phyloP scores from a whole-genome alignment of 495 filamentous ascomycete genomes.

The Xylaria scruposa region DNA sequence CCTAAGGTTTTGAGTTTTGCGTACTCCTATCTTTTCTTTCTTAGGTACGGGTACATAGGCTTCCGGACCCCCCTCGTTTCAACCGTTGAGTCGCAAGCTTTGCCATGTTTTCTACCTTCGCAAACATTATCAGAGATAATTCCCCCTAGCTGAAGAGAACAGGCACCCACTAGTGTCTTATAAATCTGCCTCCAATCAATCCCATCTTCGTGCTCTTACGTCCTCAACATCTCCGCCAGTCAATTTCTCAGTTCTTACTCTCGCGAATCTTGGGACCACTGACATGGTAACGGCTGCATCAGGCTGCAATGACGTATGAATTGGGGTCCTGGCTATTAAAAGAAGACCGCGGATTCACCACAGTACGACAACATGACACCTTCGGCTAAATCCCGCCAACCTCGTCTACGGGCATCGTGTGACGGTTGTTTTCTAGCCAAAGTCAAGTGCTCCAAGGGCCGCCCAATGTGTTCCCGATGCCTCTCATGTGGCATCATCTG shows the following conservation, averaged over 20 bases:
- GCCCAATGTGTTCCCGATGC: slow-evolving; percentile 58
- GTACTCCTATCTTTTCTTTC: background rate
- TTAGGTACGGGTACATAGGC: background rate
- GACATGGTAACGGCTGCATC: background rate
- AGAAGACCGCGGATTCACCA: background rate
- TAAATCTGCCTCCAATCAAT: background rate
- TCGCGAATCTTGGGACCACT: background rate
- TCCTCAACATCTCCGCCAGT: background rate
- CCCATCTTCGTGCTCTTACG: background rate
- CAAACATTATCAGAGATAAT: background rate
- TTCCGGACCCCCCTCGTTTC: background rate
- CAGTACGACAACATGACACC: slow-evolving; percentile 38
- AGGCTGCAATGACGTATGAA: background rate
- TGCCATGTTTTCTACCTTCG: background rate
- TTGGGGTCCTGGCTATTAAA: background rate
- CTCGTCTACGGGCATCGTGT: slow-evolving; percentile 58
- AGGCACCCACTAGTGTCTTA: background rate
- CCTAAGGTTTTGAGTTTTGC: background rate
- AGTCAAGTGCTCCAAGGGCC: slow-evolving; percentile 60
- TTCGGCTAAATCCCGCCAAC: slow-evolving; percentile 45
- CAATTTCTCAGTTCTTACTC: background rate
- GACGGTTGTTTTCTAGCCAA: slow-evolving; percentile 63
- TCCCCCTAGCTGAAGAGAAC: background rate
- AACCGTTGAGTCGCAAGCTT: background rate
- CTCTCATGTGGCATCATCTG: slow-evolving; percentile 54